Base-by-base conservation (phyloP, 306 rosid genomes). In the Trifolium fragiferum region DNA sequence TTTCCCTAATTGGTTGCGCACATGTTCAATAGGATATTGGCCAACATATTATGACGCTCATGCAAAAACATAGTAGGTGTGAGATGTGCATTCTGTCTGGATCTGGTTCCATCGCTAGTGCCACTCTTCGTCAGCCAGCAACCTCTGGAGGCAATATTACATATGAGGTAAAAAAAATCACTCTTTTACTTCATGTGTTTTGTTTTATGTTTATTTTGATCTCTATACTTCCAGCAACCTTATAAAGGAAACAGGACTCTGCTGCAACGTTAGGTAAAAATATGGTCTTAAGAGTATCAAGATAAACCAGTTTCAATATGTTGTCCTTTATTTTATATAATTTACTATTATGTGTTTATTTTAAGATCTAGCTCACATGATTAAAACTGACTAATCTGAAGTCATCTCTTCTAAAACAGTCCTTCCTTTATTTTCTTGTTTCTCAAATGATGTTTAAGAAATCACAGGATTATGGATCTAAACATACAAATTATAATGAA, bases 51-150 rank as follows among this genome's bases (percentile, higher is more conserved):
- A 90, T 89, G 92, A 10, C 65, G 63, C 91, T 90, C 74, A 79
- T 88, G 92, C 97, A 91, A 84, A 95, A 90, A 83, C 85, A 87
- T 75, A 89, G 82, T 73, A 86, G 84, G 86, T 89, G 89, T 47
- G 98, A 90, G 82, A 82, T 93, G 58, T 93, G 97, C 75, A 85
- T 93, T 72, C 57, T 93, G 44, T 90, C 98, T 32, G 98, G 97
- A 70, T 85, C 96, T 78, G 97, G 98, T 70, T 76, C 96, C 8
- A 84, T 93, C 75, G 87, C 92, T 66, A 89, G 83, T 82, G 97
- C 88, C 20, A 86, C 90, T 79, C 91, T 93, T 55, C 85, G 89
- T 67, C 98, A 90, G 82, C 93, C 97, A 65, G 93, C 97, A 54
- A 84, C 93, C 51, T 88, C 97, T 0, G 98, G 97, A 76, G 97